Evolutionary conservation across 345 rosid genomes (phyloP).

Genomic region (Heritiera fomes): DNA sequence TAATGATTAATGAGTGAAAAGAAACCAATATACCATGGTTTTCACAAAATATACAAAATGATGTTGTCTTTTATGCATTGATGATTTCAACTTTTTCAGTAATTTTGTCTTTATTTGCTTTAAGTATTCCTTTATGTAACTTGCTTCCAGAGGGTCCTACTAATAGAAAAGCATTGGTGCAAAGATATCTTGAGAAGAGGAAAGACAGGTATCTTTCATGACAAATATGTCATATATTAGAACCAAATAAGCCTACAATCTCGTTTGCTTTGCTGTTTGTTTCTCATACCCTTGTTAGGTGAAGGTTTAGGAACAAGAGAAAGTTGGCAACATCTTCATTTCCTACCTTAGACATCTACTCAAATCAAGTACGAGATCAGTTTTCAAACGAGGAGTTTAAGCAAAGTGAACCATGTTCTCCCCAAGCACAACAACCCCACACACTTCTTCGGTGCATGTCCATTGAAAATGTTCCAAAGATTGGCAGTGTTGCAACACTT

Average conservation of each 20-base stretch:
- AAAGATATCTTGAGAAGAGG: constrained; percentile 24
- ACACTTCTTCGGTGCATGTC: constrained; percentile 14
- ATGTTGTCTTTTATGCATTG: neutral
- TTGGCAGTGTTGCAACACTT: neutral
- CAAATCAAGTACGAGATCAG: constrained; percentile 33
- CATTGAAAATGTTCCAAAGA: constrained; percentile 17
- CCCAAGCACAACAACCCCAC: neutral
- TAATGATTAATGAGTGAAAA: neutral
- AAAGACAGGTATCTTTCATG: constrained; percentile 25
- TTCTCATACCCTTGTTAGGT: constrained; percentile 49
- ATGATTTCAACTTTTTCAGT: neutral
- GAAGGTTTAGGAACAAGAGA: constrained; percentile 55
- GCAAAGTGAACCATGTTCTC: constrained; percentile 22
- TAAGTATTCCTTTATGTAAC: neutral
- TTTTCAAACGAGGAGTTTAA: constrained; percentile 31
- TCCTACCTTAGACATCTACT: constrained; percentile 30
- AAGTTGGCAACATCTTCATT: constrained; percentile 36
- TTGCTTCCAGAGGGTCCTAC: constrained; percentile 19
- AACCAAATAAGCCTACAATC: neutral
- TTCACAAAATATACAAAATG: neutral
- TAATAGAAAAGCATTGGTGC: constrained; percentile 25
- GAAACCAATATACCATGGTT: neutral
- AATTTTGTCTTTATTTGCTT: neutral
- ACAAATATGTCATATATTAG: constrained; percentile 11
- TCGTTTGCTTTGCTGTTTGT: constrained; percentile 6